Conservation (phyloP, 345 rosid genomes). For the Erucastrum elatum region DNA sequence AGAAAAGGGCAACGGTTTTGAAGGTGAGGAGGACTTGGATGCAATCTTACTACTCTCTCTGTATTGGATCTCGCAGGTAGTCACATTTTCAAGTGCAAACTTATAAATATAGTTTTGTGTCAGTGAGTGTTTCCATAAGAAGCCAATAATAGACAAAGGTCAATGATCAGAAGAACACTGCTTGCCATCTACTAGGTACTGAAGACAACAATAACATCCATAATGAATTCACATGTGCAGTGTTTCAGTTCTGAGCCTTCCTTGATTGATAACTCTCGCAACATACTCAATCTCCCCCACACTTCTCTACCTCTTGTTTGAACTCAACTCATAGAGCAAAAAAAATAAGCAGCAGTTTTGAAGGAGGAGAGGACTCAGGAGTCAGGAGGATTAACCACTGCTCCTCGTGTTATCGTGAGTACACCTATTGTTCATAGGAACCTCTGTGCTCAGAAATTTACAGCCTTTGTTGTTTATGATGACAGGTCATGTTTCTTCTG, state of each 20-base stretch:
- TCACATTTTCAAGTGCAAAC: not conserved
- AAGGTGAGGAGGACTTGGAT: not conserved
- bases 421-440: not conserved
- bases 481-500: conserved; percentile 81
- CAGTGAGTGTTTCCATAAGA: not conserved
- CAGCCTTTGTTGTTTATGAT: not conserved
- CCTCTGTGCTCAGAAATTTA: not conserved
- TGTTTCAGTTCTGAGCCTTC: not conserved
- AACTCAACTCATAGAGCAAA: no score
- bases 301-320: not conserved
- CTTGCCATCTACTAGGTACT: not conserved
- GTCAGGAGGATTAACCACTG: conserved; percentile 42
- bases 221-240: not conserved
- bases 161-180: not conserved
- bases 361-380: no score
- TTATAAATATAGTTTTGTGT: not conserved
- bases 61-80: not conserved
- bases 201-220: not conserved
- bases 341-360: no score
- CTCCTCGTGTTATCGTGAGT: conserved; percentile 84
- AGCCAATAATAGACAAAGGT: not conserved
- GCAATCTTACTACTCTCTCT: not conserved
- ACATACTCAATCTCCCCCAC: not conserved
- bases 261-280: not conserved
- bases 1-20: no score